A percentile compares a stretch with the other conserved stretches of the same genome.
phyloP scores from a whole-genome alignment of 1,284 basidiomycete species.

The Gomphus bonarii region DNA sequence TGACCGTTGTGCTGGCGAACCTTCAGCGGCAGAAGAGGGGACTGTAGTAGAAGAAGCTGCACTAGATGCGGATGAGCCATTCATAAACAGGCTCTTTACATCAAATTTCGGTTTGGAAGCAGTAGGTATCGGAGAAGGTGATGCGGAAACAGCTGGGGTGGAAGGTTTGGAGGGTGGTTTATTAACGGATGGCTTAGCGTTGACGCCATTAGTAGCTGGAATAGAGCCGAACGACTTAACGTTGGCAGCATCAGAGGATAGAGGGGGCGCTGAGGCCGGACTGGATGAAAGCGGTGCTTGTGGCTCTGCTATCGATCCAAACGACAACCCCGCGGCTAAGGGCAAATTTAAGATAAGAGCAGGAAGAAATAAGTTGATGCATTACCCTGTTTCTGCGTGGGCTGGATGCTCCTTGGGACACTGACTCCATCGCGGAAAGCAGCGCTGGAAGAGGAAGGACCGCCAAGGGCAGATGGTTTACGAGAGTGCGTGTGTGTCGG shows the following conservation, averaged over 20 bases:
- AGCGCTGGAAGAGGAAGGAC: conserved; percentile 31
- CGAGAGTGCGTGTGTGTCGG: conserved; percentile 61
- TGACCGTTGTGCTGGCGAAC: conserved; percentile 19
- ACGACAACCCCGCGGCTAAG: conserved; percentile 57
- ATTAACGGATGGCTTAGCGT: conserved; percentile 16
- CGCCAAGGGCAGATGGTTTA: conserved; percentile 59
- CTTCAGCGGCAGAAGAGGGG: conserved; percentile 13
- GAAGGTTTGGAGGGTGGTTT: conserved; percentile 7
- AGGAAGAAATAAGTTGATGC: conserved; percentile 17
- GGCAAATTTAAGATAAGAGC: conserved; percentile 10
- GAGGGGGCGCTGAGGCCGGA: conserved; percentile 28
- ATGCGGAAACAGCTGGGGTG: conserved; percentile 3
- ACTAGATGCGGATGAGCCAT: conserved; percentile 55
- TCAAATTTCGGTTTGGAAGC: conserved; percentile 51
- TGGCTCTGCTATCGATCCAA: conserved; percentile 71
- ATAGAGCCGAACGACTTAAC: conserved; percentile 77
- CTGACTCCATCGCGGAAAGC: conserved; percentile 68
- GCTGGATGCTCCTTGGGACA: conserved; percentile 44
- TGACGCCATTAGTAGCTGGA: conserved; percentile 36
- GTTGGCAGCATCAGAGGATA: conserved; percentile 22
- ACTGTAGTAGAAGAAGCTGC: conserved; percentile 31
- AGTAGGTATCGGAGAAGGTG: conserved; percentile 5
- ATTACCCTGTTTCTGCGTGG: conserved; percentile 53
- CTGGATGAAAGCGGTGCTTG: conserved; percentile 27
- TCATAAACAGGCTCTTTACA: conserved; percentile 17